Evolutionary conservation across 495 filamentous ascomycete genomes (phyloP), one percentile per base, ranked within the genome.

Genomic region (Penicillium salamii): DNA sequence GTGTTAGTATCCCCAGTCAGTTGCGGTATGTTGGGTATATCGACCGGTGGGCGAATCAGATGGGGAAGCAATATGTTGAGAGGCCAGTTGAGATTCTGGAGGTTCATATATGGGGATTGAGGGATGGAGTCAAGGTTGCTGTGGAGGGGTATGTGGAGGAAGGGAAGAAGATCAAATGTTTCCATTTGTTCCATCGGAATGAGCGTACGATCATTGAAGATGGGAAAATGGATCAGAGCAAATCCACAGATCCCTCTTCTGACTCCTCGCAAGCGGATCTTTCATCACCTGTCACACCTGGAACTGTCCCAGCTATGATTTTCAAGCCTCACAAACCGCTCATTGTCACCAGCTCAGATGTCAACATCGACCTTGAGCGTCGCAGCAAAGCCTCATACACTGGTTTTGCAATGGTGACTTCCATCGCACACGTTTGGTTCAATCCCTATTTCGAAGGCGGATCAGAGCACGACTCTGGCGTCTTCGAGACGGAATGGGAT

Each of bases 341-440:
- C 23, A 73, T 86, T 19, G 66, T 97, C 4, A 85, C 87, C 2
- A 87, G 82, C 31, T 88, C 82, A 50, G 93, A 98, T 61, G 75
- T 97, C 54, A 96, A 95, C 65, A 89, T 98, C 55, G 84, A 88
- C 53, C 80, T 97, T 39, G 90, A 96, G 62, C 79, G 88, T 13
- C 82, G 88, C 39, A 89, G 86, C 43, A 89, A 87, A 59, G 83
- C 82, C 13, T 80, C 81, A 1, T 86, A 89, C 67, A 75, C 71
- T 0, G 88, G 87, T 5, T 81, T 88, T 54, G 88, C 89, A 4
- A 87, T 97, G 83, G 90, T 96, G 7, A 97, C 91, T 4, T 84
- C 90, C 0, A 85, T 97, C 29, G 90, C 91, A 1, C 91, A 97
- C 50, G 87, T 96, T 24, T 98, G 93, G 93, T 95, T 96, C 71